Evolutionary conservation across 2,329 filamentous ascomycete genomes (phyloP).

Genomic region (Uncinocarpus reesii): DNA sequence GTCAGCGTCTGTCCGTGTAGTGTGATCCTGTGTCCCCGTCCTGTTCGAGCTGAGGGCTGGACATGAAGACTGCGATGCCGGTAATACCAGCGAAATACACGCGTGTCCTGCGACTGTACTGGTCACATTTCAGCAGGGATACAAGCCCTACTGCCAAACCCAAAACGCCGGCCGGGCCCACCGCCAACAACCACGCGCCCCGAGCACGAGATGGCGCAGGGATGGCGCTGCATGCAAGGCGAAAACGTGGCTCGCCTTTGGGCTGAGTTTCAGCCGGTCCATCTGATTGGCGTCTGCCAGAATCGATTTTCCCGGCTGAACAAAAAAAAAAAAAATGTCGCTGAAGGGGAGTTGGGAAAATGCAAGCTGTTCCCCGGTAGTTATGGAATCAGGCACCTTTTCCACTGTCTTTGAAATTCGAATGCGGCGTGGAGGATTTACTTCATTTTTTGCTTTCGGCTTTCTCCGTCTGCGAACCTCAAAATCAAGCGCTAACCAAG

Average conservation of each 20-base stretch:
- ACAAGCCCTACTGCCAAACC: conserved; percentile 3
- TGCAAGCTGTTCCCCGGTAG: no score
- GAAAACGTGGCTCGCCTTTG: conserved; percentile 13
- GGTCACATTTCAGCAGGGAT: conserved; percentile 8
- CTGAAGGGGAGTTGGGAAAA: no score
- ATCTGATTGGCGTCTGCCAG: background rate
- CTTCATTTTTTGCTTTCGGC: background rate
- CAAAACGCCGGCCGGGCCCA: background rate
- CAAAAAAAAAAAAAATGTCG: no score
- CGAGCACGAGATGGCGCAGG: conserved; percentile 12
- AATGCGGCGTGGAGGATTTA: background rate
- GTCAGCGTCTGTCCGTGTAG: no score
- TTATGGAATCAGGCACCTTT: no score
- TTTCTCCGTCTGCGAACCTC: background rate
- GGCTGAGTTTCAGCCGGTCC: background rate
- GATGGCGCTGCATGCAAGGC: conserved; percentile 13
- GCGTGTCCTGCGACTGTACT: background rate
- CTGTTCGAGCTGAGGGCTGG: background rate
- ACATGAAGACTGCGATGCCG: no score
- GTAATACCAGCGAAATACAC: background rate
- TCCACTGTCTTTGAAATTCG: no score
- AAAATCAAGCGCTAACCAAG: background rate
- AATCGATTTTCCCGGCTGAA: no score
- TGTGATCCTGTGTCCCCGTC: background rate
- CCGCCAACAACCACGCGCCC: conserved; percentile 7